Evolutionary conservation across 345 rosid species (phyloP), one percentile per base, ranked within the genome.

Genomic region (Eucalyptus melliodora): DNA sequence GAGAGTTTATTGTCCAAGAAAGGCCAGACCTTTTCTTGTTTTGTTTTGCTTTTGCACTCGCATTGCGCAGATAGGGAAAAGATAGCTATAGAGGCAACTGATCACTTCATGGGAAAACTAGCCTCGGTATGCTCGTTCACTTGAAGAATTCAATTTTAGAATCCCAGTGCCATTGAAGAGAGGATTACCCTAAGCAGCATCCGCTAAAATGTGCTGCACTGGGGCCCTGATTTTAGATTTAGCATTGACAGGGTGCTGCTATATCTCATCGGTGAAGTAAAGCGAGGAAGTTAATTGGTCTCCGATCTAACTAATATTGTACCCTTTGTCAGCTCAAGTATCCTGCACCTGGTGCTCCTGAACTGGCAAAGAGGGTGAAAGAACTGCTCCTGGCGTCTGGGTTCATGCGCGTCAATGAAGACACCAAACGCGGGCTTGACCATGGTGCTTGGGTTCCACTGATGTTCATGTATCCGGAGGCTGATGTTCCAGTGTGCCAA

Each of bases 371-470:
- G 89, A 94, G 94, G 90, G 99, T 98, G 40, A 98, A 94, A 92
- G 95, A 97, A 86, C 88, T 98, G 92, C 91, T 98, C 8, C 81
- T 90, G 87, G 91, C n/a, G 6, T 92, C 95, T 45, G 97, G 96
- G 24, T 90, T 96, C 91, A 88, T 92, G 49, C 94, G 89, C 11
- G 97, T 97, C 15, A 86, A 92, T 53, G 97, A 93, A 92, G 99
- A 97, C 86, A 92, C 80, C 51, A 90, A 92, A 50, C 95, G 98
- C 9, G 99, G 99, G 60, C 93, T 98, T 62, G 99, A 98, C 91
- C 99, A 98, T 83, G 99, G 99, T 16, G 97, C 99, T 34, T 98
- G 99, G 99, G 95, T 96, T 89, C 99, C 98, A 11, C 89, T 98
- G 27, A 95, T 96, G 97, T 92, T 97, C 87, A 98, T 98, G 99